Conservation (phyloP, 2,329 filamentous ascomycete species). For the Fusarium multiceps region DNA sequence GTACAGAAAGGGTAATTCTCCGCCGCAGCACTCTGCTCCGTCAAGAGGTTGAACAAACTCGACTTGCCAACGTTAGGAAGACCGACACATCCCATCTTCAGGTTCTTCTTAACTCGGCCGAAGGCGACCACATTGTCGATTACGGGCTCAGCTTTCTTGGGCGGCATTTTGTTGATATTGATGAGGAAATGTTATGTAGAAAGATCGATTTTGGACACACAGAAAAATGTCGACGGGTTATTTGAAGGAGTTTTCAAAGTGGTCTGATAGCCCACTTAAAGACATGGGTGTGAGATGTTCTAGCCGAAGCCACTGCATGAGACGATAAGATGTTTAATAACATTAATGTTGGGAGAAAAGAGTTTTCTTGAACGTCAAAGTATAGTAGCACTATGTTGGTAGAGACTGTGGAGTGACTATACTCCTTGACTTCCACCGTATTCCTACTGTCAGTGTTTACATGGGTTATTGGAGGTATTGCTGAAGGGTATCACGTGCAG, state of each 20-base stretch:
- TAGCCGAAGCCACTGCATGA: constrained; percentile 21
- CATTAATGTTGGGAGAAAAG: rapidly evolving
- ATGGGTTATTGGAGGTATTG: background rate
- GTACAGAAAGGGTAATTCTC: constrained; percentile 61
- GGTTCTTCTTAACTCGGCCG: constrained; percentile 57
- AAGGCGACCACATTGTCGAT: constrained; percentile 59
- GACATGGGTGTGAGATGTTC: constrained; percentile 37
- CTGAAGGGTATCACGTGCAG: constrained; percentile 18
- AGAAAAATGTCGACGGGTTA: constrained; percentile 18
- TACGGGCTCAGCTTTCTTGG: constrained; percentile 55
- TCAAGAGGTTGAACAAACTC: constrained; percentile 59
- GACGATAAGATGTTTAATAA: background rate
- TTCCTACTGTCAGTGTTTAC: rapidly evolving
- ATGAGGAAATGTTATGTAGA: constrained; percentile 3
- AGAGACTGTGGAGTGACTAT: too few relatives aligned
- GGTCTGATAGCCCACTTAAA: constrained; percentile 45
- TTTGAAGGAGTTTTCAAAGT: constrained; percentile 43
- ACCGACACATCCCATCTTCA: constrained; percentile 61
- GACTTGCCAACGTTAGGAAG: constrained; percentile 60
- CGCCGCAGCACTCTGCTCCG: constrained; percentile 58
- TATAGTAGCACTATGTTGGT: too few relatives aligned
- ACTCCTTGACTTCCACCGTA: rapidly evolving
- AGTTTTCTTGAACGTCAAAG: too few relatives aligned
- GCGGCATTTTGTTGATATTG: constrained; percentile 51
- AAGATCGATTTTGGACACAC: constrained; percentile 5